phyloP scores from a whole-genome alignment of 2,329 filamentous ascomycete genomes.

The Paramyrothecium sp. region DNA sequence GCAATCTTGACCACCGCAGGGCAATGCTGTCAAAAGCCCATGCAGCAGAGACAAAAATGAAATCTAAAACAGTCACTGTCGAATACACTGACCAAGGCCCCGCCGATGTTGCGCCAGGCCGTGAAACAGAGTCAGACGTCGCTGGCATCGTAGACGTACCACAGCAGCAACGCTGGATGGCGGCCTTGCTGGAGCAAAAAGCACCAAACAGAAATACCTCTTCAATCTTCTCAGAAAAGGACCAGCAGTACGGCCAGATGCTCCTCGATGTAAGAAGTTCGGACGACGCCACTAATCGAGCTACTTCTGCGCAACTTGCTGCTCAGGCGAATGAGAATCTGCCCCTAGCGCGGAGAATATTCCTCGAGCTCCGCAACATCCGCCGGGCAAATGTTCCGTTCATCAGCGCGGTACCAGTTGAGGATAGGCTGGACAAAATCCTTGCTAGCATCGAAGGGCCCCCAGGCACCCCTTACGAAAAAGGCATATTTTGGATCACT shows the following conservation, averaged over 20 bases:
- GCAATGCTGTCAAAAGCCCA: too few relatives aligned
- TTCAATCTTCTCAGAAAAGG: neutral
- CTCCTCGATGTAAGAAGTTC: neutral
- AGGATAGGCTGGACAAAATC: constrained; percentile 2
- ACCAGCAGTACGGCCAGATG: neutral
- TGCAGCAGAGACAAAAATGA: too few relatives aligned
- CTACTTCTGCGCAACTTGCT: neutral
- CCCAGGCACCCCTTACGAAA: constrained; percentile 4
- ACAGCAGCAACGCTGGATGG: neutral
- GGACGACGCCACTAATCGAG: neutral
- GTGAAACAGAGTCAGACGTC: too few relatives aligned
- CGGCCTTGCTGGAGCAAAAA: neutral
- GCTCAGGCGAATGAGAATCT: neutral
- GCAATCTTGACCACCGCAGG: too few relatives aligned
- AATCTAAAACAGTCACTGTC: too few relatives aligned
- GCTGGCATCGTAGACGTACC: neutral
- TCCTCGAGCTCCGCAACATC: neutral
- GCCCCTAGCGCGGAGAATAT: neutral
- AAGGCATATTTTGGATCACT: constrained; percentile 1
- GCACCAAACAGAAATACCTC: neutral
- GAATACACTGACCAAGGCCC: too few relatives aligned
- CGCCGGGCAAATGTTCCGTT: neutral
- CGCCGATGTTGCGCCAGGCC: too few relatives aligned
- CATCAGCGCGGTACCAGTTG: constrained; percentile 1
- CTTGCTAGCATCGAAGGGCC: constrained; percentile 3